These are phyloP conservation scores for Omphalotus guepiniiformis DNA, from an alignment of 768 basidiomycete genomes.

Conservation along the genomic window DNA sequence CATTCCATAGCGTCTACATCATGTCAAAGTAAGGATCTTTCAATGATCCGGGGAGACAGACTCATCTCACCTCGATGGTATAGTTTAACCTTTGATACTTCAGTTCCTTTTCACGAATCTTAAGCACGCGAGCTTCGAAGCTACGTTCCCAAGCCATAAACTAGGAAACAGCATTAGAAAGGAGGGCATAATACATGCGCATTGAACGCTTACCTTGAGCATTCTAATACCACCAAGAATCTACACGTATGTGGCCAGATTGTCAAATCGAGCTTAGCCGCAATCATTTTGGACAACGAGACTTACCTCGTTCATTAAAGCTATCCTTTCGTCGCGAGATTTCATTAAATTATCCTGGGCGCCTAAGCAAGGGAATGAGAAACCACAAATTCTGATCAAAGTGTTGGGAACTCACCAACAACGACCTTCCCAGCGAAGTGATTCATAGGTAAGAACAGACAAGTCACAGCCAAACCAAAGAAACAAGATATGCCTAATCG, in stretches of 20 bases:
- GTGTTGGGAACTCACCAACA: conserved; percentile 29
- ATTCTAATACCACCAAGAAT: conserved; percentile 86
- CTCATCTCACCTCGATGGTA: conserved; percentile 72
- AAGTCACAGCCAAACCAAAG: conserved; percentile 73
- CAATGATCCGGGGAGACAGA: not conserved
- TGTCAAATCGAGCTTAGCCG: not conserved
- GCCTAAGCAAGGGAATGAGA: conserved; percentile 14
- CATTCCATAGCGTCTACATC: conserved; percentile 40
- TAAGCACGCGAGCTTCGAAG: conserved; percentile 72
- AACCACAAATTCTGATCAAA: not conserved
- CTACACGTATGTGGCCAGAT: conserved; percentile 28
- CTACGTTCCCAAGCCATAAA: conserved; percentile 95
- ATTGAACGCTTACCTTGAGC: conserved; percentile 57
- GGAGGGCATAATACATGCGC: no score
- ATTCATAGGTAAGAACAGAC: conserved; percentile 71
- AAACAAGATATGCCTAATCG: conserved; percentile 60
- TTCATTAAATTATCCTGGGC: conserved; percentile 91
- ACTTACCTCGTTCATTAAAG: conserved; percentile 77
- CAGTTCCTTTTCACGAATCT: conserved; percentile 75
- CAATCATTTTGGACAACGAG: not conserved
- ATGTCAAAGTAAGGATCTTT: not conserved
- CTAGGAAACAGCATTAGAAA: conserved; percentile 29
- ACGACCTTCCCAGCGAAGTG: conserved; percentile 82
- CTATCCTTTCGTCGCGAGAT: conserved; percentile 83
- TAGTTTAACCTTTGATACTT: conserved; percentile 86